Evolutionary conservation across 495 filamentous ascomycete genomes (phyloP), one percentile per base, ranked within the genome.

Genomic region (Mytilinidion resinicola): DNA sequence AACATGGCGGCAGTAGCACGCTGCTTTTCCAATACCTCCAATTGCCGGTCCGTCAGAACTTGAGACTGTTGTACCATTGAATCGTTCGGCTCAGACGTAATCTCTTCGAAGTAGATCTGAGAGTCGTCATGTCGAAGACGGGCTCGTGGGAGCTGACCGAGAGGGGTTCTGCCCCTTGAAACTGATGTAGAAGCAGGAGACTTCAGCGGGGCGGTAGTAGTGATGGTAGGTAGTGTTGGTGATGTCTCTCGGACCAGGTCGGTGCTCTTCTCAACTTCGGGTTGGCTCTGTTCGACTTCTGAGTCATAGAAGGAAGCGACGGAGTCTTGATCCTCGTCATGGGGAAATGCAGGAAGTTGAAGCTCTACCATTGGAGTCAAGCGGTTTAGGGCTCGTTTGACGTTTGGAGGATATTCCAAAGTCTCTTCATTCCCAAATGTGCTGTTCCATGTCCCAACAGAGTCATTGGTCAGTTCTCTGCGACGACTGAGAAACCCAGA

Each of bases 1-100:
- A 92, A 91, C 64, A 95, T 77, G 9, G 76, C 78, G 14, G 82
- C 78, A 55, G 86, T 84, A 6, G 67, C 70, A 36, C 73, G 75
- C 70, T 93, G 82, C 42, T 82, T 72, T 67, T 86, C 83, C 37
- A 79, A 80, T 10, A 87, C 78, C 59, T 90, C 88, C 57, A 78
- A 83, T 65, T 90, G 89, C 19, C 80, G 83, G 47, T 89, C 85
- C 0, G 89, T 93, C 38, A 91, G 68, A 4, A 83, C 64, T 61
- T 89, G 87, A 4, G 84, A 85, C 30, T 88, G 82, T 30, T 76
- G 60, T 3, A 58, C 62, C 10, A 66, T 62, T 2, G 62, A 61
- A 9, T 62, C 59, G 2, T 72, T 71, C 4, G 83, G 78, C 0
- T 84, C 82, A 4, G 79, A 81, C 10, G 80, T 78, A 49, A 91